Base-by-base conservation (phyloP, 2,329 filamentous ascomycete genomes). In the Boeremia exigua region DNA sequence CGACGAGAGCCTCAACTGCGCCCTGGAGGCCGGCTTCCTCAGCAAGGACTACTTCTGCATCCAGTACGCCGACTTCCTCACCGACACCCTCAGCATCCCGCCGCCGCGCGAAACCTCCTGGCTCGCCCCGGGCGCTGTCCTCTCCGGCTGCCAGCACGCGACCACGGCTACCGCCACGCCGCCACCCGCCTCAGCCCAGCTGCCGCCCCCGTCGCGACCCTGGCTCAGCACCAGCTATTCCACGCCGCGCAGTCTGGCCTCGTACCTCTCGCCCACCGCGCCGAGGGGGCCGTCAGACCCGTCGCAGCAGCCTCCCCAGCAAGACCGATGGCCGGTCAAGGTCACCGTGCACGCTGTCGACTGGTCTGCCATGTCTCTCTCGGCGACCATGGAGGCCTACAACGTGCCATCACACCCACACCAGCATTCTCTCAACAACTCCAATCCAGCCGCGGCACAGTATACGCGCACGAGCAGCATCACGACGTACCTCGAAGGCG, bases 351-450 rank as follows among this genome's bases (percentile, higher is more conserved):
- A 88, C 64, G 78, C 81, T 15, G 81, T 89, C 40, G 85, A 89
- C 70, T 82, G 81, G 63, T 75, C 79, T 4, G 78, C 76, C 15
- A 87, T 88, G 85, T 85, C 84, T 0, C 72, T 89, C 15, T 84
- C 85, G 19, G 87, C 86, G 4, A 88, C 86, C 7, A 89, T 89
- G 87, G 85, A 88, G 72, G 87, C 87, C 4, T 88, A 87, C 74
- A 86, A 89, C 62, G 86, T 88, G 11, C 86, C 86, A 2, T 80
- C 78, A 29, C 77, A 72, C 44, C 59, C 66, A 8, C 66, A 70
- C 42, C 65, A 66, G 38, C 59, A 72, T 59, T 36, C 73, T 42
- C 58, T 68, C 66, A 52, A 33, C 48, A 61, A 49, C 48, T 62
- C 57, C 23, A 38, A 25, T 37, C 37, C 47, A 8, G 28, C 50